Evolutionary conservation across 2,329 filamentous ascomycete species (phyloP).

Genomic region (Cladosporium sp.): DNA sequence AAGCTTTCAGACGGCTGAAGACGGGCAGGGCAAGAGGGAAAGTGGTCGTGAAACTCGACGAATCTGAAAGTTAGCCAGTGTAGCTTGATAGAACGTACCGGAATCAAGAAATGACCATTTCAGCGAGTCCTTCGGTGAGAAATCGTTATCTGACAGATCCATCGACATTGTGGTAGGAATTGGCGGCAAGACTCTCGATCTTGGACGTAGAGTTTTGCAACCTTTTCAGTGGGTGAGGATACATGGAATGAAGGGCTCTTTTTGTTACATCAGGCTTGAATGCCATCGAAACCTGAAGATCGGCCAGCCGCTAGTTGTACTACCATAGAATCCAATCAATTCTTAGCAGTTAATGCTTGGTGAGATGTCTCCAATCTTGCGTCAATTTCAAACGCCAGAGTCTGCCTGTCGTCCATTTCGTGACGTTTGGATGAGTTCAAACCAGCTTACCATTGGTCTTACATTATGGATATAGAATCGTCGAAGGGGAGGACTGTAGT

Average conservation of each 20-base stretch:
- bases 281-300: slow-evolving; percentile 7
- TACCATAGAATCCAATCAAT: not conserved
- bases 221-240: too few species aligned
- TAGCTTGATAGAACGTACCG: not conserved
- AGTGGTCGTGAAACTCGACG: slow-evolving; percentile 47
- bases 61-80: not conserved
- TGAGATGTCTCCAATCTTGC: not conserved
- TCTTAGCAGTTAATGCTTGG: not conserved
- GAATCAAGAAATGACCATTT: too few species aligned
- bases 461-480: not conserved
- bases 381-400: not conserved
- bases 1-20: slow-evolving; percentile 61
- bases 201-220: too few species aligned
- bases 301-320: not conserved
- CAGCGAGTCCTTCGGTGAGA: too few species aligned
- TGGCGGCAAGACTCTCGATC: too few species aligned
- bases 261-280: not conserved
- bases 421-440: not conserved
- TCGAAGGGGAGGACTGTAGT: not conserved
- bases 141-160: too few species aligned
- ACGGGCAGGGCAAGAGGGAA: slow-evolving; percentile 59
- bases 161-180: too few species aligned
- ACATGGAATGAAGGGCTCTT: too few species aligned
- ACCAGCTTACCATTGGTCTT: not conserved
- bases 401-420: not conserved